Conservation (phyloP, 148 eudicot species). For the Chenopodium formosanum region DNA sequence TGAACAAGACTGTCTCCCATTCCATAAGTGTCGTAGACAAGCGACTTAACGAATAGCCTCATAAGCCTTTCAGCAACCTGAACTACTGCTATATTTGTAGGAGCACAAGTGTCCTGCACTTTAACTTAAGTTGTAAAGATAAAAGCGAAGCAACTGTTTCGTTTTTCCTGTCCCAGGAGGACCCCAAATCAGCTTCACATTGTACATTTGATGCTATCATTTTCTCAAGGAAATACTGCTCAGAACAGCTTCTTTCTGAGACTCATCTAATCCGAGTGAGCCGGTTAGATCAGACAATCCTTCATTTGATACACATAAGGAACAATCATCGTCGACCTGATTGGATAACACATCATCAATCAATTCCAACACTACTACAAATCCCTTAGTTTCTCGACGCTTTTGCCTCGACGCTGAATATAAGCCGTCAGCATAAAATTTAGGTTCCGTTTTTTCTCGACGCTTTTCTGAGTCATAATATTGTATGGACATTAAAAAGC, state of each 20-base stretch:
- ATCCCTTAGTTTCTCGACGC: no score
- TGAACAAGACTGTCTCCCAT: conserved; percentile 41
- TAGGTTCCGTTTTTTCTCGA: no score
- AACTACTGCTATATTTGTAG: conserved; percentile 55
- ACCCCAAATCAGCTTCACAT: conserved; percentile 60
- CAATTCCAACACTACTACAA: no score
- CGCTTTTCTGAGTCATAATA: no score
- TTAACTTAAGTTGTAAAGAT: conserved; percentile 32
- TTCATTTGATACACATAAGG: not conserved
- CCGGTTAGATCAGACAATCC: not conserved
- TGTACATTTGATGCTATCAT: conserved; percentile 14
- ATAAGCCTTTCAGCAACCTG: conserved; percentile 43
- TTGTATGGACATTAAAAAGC: no score
- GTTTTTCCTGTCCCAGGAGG: conserved; percentile 78
- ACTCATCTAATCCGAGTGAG: conserved; percentile 19
- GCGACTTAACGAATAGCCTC: conserved; percentile 20
- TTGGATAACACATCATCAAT: no score
- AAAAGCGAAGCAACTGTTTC: conserved; percentile 45
- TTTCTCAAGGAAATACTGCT: conserved; percentile 23
- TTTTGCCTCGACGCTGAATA: no score
- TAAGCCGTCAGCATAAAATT: no score
- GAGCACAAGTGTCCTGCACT: conserved; percentile 53
- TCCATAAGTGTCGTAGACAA: conserved; percentile 23
- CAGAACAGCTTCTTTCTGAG: conserved; percentile 27
- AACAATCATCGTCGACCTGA: conserved; percentile 25